These are phyloP conservation scores for Clitopilus hobsonii DNA, from an alignment of 768 basidiomycete species.

Conservation along the genomic window DNA sequence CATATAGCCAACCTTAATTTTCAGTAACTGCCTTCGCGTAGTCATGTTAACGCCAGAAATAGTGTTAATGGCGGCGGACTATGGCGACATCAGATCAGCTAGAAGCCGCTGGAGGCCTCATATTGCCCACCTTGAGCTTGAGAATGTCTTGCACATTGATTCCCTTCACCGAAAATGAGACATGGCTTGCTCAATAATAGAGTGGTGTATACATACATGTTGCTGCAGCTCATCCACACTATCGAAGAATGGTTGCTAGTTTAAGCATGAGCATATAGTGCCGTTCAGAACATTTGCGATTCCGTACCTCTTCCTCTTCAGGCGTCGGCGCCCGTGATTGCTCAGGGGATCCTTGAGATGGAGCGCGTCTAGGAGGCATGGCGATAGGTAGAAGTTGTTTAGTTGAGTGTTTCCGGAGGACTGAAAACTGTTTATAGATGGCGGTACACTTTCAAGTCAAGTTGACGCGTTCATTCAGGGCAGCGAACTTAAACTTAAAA, in stretches of 20 bases:
- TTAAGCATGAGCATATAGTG: not conserved
- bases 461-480: too few relatives aligned
- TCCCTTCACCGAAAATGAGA: constrained; percentile 49
- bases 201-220: constrained; percentile 41
- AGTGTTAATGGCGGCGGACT: constrained; percentile 81
- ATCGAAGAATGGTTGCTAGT: constrained; percentile 63
- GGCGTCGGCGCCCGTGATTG: constrained; percentile 50
- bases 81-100: constrained; percentile 4
- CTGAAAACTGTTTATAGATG: too few relatives aligned
- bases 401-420: not conserved
- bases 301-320: constrained; percentile 36
- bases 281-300: not conserved
- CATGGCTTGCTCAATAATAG: constrained; percentile 3
- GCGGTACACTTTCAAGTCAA: too few relatives aligned
- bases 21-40: constrained; percentile 81
- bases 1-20: constrained; percentile 72
- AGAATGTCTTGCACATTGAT: constrained; percentile 94
- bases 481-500: too few relatives aligned
- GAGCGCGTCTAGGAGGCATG: constrained; percentile 48
- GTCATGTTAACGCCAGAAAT: constrained; percentile 90
- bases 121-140: constrained; percentile 72
- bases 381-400: not conserved
- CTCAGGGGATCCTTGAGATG: constrained; percentile 38
- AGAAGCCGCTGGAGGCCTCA: constrained; percentile 4
- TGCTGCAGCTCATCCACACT: constrained; percentile 82